Evolutionary conservation across 495 filamentous ascomycete genomes (phyloP), one percentile per base, ranked within the genome.

Genomic region (Penicillium samsonianum): DNA sequence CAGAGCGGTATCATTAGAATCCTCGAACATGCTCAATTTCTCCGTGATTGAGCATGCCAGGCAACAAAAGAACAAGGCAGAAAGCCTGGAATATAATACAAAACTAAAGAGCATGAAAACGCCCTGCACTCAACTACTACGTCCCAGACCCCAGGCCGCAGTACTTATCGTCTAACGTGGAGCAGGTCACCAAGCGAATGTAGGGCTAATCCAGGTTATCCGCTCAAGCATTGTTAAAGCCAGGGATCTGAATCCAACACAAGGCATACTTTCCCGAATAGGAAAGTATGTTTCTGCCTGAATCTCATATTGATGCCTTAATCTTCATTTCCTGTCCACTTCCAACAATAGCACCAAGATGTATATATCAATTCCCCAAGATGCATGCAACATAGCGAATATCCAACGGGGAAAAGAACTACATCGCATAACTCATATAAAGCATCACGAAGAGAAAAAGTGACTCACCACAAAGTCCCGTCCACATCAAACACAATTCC

Each of bases 401-500:
- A 9, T 6, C 11, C 12, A n/a, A 9, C 5, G 9, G 1, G n/a
- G 2, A n/a, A 37, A 10, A 11, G 1, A 50, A 25, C 19, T 16
- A 2, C 17, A 35, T 8, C 6, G 2, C 17, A 33, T 7, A 17
- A 8, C 25, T 7, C 2, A 8, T 4, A 22, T 37, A 23, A 9
- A 30, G 33, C 4, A 14, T 22, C 10, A 11, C 14, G 46, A 23
- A 55, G 14, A 47, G 22, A 28, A 19, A 23, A 19, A n/a, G 50
- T 52, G 40, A 79, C 84, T 79, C 73, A 93, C 92, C 89, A 96
- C 47, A 98, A 70, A 20, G 93, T 98, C 6, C 93, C 93, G 71
- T 98, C 93, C 31, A 98, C 89, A 75, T 98, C 93, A 71, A 98
- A 98, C 30, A 97, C 84, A 7, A 98, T 82, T 1, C 93, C 93